These are phyloP conservation scores for Skeletonema marinoi DNA, from an alignment of 108 stramenopile species.

Conservation along the genomic window DNA sequence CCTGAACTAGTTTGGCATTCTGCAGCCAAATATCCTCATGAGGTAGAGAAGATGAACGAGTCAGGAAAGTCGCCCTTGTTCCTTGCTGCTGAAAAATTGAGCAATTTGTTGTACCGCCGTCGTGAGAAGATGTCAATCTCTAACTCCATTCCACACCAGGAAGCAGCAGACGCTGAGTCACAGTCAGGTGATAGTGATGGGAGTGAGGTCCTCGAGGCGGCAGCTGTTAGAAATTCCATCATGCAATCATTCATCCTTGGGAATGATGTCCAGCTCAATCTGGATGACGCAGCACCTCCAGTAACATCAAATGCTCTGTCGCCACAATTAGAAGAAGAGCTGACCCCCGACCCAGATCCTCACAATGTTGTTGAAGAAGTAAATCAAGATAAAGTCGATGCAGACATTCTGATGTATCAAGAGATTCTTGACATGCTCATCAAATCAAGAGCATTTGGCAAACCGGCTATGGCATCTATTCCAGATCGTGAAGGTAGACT, in stretches of 20 bases:
- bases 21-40: constrained; percentile 22
- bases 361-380: neutral
- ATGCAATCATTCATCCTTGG: constrained; percentile 15
- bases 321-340: neutral
- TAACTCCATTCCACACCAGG: neutral
- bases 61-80: constrained; percentile 17
- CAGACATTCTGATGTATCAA: neutral
- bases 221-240: neutral
- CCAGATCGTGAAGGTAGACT: constrained; percentile 25
- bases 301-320: neutral
- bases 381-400: neutral
- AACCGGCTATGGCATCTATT: constrained; percentile 20
- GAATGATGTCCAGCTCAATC: neutral
- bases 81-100: constrained; percentile 21
- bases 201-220: neutral
- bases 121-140: neutral
- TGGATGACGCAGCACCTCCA: neutral
- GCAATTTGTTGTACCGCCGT: neutral
- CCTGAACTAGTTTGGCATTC: constrained; percentile 36
- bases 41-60: constrained; percentile 17
- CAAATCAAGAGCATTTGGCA: constrained; percentile 17
- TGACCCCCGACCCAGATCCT: neutral
- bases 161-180: neutral
- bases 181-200: neutral
- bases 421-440: constrained; percentile 36